Conservation (phyloP, 2,329 filamentous ascomycete genomes). For the Apiospora hydei region DNA sequence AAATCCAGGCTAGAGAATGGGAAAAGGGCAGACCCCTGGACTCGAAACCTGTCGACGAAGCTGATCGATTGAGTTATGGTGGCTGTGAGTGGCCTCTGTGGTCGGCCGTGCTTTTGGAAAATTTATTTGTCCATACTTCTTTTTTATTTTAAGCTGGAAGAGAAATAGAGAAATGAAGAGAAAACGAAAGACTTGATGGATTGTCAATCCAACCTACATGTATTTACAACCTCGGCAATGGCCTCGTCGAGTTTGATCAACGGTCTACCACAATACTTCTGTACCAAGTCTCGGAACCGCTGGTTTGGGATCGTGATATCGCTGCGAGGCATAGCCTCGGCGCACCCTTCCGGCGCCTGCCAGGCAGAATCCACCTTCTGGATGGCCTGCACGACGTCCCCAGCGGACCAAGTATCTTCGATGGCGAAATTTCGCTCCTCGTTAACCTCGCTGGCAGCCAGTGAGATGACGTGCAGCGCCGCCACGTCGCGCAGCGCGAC, state of each 20-base stretch:
- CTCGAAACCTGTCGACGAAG: too few relatives aligned
- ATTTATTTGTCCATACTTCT: too few relatives aligned
- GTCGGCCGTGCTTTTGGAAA: too few relatives aligned
- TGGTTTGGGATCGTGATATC: background rate
- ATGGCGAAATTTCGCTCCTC: slow-evolving; percentile 3
- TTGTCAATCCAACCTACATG: background rate
- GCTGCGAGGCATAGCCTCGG: background rate
- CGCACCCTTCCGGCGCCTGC: background rate
- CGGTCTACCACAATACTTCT: background rate
- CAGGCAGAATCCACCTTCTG: background rate
- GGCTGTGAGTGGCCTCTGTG: too few relatives aligned
- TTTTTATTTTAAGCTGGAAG: too few relatives aligned
- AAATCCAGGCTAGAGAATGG: too few relatives aligned
- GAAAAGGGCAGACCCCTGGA: too few relatives aligned
- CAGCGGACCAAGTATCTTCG: background rate
- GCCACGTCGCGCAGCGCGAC: background rate
- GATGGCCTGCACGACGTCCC: background rate
- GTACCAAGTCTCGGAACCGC: background rate
- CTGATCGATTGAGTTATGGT: too few relatives aligned
- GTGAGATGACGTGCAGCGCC: background rate
- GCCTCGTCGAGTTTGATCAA: background rate
- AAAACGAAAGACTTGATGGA: too few relatives aligned
- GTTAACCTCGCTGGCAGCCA: background rate
- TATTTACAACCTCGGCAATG: background rate
- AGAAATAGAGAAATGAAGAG: too few relatives aligned